Conservation (phyloP, 371 early-diverging fungal genomes). For the Rhizopus sp. region DNA sequence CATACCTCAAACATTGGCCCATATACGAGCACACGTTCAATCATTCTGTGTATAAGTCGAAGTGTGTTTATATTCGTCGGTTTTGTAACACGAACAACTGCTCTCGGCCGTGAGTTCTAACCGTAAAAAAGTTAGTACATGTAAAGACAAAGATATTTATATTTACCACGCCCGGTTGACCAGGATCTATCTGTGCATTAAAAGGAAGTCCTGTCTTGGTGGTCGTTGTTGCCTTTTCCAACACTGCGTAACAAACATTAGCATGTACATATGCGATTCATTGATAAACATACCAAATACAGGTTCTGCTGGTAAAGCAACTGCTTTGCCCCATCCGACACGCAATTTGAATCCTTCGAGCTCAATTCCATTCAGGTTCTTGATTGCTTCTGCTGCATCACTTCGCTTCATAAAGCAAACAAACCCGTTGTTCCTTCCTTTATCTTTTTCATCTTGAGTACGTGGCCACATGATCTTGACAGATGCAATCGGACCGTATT, state of each 20-base stretch:
- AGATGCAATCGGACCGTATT: conserved; percentile 87
- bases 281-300: conserved; percentile 62
- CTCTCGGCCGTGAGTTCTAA: conserved; percentile 39
- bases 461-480: conserved; percentile 97
- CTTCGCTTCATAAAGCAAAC: conserved; percentile 87
- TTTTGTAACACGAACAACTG: conserved; percentile 65
- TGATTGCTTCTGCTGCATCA: conserved; percentile 75
- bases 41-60: conserved; percentile 79
- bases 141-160: too few relatives aligned
- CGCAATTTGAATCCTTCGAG: conserved; percentile 66
- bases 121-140: background rate
- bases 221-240: conserved; percentile 32
- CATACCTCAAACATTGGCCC: conserved; percentile 79
- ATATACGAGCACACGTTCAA: conserved; percentile 78
- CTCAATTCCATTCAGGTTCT: conserved; percentile 72
- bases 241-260: conserved; percentile 18
- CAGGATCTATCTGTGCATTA: conserved; percentile 60
- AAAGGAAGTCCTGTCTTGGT: conserved; percentile 66
- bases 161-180: conserved; percentile 22
- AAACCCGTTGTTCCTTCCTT: conserved; percentile 84
- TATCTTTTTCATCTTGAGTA: conserved; percentile 78
- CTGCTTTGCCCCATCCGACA: conserved; percentile 91
- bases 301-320: conserved; percentile 78
- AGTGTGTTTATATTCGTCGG: conserved; percentile 64
- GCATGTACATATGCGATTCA: background rate